Evolutionary conservation across 352 stramenopile species (phyloP).

Genomic region (Phytophthora citricola): DNA sequence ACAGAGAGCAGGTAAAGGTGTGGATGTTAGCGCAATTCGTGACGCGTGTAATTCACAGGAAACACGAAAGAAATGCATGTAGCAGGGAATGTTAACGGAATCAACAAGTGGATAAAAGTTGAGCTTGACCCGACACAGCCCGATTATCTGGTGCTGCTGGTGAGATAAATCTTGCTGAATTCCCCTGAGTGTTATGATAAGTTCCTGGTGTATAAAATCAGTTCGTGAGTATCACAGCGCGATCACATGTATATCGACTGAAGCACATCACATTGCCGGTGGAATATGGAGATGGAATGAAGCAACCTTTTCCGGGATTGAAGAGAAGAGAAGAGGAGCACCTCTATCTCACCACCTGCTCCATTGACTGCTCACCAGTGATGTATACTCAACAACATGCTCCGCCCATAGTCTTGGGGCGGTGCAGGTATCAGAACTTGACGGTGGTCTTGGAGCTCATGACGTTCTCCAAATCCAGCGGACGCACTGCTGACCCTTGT

Average conservation of each 20-base stretch:
- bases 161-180: not conserved
- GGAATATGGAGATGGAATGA: constrained; percentile 24
- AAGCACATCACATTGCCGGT: constrained; percentile 7
- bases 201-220: not conserved
- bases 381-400: not conserved
- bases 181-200: not conserved
- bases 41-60: not conserved
- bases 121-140: not conserved
- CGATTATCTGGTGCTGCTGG: not conserved
- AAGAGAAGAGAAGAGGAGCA: constrained; percentile 10
- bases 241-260: not conserved
- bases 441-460: too few relatives aligned
- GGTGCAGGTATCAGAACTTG: too few relatives aligned
- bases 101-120: not conserved
- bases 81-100: not conserved
- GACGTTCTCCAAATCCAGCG: too few relatives aligned
- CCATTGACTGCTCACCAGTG: too few relatives aligned
- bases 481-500: too few relatives aligned
- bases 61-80: not conserved
- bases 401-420: too few relatives aligned
- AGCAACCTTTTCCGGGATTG: constrained; percentile 23
- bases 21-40: not conserved
- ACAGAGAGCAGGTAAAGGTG: not conserved
- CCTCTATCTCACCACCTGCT: too few relatives aligned
- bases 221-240: not conserved